These are phyloP conservation scores for Komagataella populi DNA, from an alignment of 805 yeast genomes.

Conservation along the genomic window DNA sequence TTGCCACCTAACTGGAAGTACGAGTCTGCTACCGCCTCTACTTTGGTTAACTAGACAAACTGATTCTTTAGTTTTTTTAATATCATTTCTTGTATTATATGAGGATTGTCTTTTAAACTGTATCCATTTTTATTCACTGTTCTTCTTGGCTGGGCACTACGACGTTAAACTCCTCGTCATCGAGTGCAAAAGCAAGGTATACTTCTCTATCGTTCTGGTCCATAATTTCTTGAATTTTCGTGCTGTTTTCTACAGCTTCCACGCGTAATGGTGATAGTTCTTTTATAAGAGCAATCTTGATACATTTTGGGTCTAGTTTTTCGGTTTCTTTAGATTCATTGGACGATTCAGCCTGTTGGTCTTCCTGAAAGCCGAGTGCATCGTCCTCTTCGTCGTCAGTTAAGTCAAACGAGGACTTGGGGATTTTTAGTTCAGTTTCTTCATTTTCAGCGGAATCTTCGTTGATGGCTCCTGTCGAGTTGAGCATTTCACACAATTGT, in stretches of 20 bases:
- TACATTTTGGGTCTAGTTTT: slow-evolving; percentile 8
- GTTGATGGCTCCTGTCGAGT: slow-evolving; percentile 32
- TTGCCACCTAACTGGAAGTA: slow-evolving; percentile 99
- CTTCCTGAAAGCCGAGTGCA: slow-evolving; percentile 12
- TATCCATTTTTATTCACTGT: background rate
- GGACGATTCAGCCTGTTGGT: background rate
- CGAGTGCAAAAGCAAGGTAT: slow-evolving; percentile 23
- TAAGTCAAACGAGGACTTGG: slow-evolving; percentile 22
- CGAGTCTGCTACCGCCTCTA: slow-evolving; percentile 99
- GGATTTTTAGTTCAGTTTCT: slow-evolving; percentile 24
- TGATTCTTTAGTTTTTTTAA: slow-evolving; percentile 7
- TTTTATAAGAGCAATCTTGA: slow-evolving; percentile 27
- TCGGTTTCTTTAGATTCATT: background rate
- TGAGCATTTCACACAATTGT: slow-evolving; percentile 23
- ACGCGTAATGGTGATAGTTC: slow-evolving; percentile 14
- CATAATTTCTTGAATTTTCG: background rate
- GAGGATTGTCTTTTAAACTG: background rate
- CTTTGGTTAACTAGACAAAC: slow-evolving; percentile 83
- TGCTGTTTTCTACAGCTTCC: background rate
- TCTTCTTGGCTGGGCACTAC: slow-evolving; percentile 8
- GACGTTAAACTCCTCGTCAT: slow-evolving; percentile 21
- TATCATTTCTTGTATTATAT: slow-evolving; percentile 9
- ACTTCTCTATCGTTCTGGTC: background rate
- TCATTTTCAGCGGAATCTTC: slow-evolving; percentile 15
- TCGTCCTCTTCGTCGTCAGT: slow-evolving; percentile 16